phyloP scores from a whole-genome alignment of 306 rosid genomes.

The Trichosanthes cucumerina region DNA sequence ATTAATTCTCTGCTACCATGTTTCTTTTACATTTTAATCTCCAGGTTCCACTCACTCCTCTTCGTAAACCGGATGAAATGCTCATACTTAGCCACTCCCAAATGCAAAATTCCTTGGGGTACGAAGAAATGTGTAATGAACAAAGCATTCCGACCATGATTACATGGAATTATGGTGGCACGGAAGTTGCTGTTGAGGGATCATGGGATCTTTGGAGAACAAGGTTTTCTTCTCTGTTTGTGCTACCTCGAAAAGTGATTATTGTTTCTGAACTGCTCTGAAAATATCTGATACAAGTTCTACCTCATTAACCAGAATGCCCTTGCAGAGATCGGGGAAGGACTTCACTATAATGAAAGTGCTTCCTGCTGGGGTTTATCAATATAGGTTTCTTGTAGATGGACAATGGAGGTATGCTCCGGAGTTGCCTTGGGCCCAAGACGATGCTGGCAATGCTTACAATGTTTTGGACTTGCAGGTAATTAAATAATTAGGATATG shows the following conservation, averaged over 20 bases:
- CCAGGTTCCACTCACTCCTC: constrained; percentile 71
- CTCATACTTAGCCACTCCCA: constrained; percentile 44
- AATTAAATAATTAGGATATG: background rate
- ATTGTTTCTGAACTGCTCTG: constrained; percentile 9
- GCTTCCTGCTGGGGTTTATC: constrained; percentile 90
- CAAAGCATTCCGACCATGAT: constrained; percentile 88
- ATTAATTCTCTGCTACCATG: background rate
- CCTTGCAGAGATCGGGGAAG: constrained; percentile 86
- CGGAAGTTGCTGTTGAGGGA: constrained; percentile 81
- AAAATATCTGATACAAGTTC: background rate
- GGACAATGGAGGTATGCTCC: constrained; percentile 77
- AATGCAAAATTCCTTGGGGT: constrained; percentile 54
- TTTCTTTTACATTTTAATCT: background rate
- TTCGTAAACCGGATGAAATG: constrained; percentile 78
- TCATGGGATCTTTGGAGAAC: constrained; percentile 95
- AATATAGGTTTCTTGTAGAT: constrained; percentile 81
- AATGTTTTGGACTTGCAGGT: constrained; percentile 86
- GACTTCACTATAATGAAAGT: constrained; percentile 93
- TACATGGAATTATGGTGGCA: constrained; percentile 81
- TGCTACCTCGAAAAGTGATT: background rate
- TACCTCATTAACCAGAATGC: constrained; percentile 43
- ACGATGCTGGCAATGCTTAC: constrained; percentile 66
- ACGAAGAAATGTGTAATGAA: constrained; percentile 57
- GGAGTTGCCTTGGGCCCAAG: constrained; percentile 67
- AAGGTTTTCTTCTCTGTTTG: constrained; percentile 36